Percentiles rank a stretch among this genome's conserved stretches.
These are phyloP conservation scores for Scutellaria galericulata DNA, from an alignment of 257 asterid species.

Conservation along the genomic window DNA sequence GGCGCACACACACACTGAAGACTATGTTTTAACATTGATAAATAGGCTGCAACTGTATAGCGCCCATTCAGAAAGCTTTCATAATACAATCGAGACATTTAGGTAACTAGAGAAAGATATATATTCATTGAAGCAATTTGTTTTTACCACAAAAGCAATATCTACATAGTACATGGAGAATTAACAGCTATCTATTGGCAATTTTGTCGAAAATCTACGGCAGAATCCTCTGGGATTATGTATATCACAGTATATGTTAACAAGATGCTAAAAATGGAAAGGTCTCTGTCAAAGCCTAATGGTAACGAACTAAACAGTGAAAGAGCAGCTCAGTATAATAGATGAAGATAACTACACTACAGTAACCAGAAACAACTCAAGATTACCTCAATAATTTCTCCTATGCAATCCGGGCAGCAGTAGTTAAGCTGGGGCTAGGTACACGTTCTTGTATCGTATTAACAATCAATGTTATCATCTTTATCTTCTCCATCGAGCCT, in stretches of 20 bases:
- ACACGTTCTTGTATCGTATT: no score
- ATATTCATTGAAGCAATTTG: background rate
- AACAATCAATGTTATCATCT: no score
- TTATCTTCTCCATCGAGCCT: no score
- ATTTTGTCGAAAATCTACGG: conserved; percentile 4
- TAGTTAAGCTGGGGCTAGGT: conserved; percentile 53
- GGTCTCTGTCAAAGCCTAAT: background rate
- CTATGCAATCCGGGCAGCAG: conserved; percentile 81
- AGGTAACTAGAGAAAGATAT: background rate
- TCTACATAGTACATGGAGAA: background rate
- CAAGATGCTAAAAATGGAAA: conserved; percentile 12
- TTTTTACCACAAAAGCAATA: background rate
- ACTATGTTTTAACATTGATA: background rate
- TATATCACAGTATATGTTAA: background rate
- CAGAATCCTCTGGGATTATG: conserved; percentile 3
- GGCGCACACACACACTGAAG: background rate
- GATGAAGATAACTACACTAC: background rate
- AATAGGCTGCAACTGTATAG: background rate
- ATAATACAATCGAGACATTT: conserved; percentile 10
- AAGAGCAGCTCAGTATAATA: background rate
- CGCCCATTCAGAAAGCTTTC: background rate
- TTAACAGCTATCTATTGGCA: background rate
- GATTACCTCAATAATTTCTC: conserved; percentile 76
- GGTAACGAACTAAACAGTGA: background rate
- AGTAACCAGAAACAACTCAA: conserved; percentile 1